Base-by-base conservation (phyloP, 1,139 yeast species). In the Sugiyamaella neomexicana region DNA sequence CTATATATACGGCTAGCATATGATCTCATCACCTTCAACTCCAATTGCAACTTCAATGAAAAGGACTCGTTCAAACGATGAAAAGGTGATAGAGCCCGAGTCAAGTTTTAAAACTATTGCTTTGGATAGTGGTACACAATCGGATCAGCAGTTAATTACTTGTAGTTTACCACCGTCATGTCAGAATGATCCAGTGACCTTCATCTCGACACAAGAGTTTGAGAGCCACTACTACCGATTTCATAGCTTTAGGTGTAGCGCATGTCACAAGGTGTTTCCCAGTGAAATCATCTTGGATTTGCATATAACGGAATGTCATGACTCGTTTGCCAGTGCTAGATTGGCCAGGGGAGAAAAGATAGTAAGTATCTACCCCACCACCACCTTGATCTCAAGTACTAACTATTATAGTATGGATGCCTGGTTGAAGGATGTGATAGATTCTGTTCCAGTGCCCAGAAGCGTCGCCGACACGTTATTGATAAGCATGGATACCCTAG, bases 231-330 rank as follows among this genome's bases (percentile, higher is more conserved):
- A 65, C 49, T 23, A 46, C 13, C 52, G 51, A 15, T 54, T 44
- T 39, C 69, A 66, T 44, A 54, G 60, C 7, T 51, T 51, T 58
- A 63, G 65, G 1, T 82, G 87, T 59, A 55, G 61, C 0, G 71
- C 69, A 46, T 82, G 87, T 60, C 62, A 65, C 7, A 68, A 65
- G 42, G 66, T 65, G 50, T 79, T 81, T 56, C 82, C 83, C 0
- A 69, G 72, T 10, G 70, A 74, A 23, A 63, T 58, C 31, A 62
- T 77, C 12, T 65, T 82, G 23, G 69, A 73, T 2, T 59, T 81
- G n/a, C 88, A 83, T 60, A 72, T 81, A 4, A 74, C 76, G 23
- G 87, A 82, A 58, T 70, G 72, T 52, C 87, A 82, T 62, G 79
- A 81, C 61, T 80, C 84, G 1, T 75, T 81, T 52, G 66, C 72